A percentile compares a stretch with the other conserved stretches of the same genome.
Conservation (phyloP, 768 basidiomycete species). For the Leccinellum luteum region DNA sequence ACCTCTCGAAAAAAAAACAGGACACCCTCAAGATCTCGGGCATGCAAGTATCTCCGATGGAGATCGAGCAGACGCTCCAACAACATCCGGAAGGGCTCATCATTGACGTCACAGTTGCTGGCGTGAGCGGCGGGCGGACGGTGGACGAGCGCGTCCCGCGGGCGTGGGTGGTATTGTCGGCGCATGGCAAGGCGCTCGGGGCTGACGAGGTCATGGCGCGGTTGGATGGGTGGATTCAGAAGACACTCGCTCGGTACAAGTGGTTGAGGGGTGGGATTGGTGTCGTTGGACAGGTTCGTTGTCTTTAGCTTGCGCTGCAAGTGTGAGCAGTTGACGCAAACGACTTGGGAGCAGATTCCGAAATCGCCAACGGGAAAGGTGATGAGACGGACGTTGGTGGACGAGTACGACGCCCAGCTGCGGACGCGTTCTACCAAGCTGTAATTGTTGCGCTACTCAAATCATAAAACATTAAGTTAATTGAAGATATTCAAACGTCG, state of each 20-base stretch:
- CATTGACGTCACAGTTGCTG: conserved; percentile 66
- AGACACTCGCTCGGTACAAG: conserved; percentile 70
- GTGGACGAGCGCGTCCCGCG: conserved; percentile 72
- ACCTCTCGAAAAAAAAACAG: conserved; percentile 30
- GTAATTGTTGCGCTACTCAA: conserved; percentile 8
- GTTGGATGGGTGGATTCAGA: conserved; percentile 59
- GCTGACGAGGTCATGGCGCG: conserved; percentile 37
- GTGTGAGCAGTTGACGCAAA: background rate
- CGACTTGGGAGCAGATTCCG: conserved; percentile 45
- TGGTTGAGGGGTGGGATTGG: conserved; percentile 74
- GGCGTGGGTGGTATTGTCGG: conserved; percentile 74
- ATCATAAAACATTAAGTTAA: too few species aligned
- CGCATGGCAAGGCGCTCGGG: conserved; percentile 50
- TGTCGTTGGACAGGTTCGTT: conserved; percentile 56
- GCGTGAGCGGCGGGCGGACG: conserved; percentile 68
- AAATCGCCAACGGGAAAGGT: conserved; percentile 75
- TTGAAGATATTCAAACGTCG: too few species aligned
- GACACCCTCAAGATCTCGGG: conserved; percentile 82
- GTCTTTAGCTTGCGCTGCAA: background rate
- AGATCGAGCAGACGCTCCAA: conserved; percentile 68
- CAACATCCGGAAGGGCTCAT: conserved; percentile 63
- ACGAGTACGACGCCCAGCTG: conserved; percentile 44
- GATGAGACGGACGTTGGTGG: conserved; percentile 58
- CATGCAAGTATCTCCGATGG: conserved; percentile 74
- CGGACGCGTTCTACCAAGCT: conserved; percentile 23